Evolutionary conservation across 441 rosid genomes (phyloP).

Genomic region (Viola pubescens): DNA sequence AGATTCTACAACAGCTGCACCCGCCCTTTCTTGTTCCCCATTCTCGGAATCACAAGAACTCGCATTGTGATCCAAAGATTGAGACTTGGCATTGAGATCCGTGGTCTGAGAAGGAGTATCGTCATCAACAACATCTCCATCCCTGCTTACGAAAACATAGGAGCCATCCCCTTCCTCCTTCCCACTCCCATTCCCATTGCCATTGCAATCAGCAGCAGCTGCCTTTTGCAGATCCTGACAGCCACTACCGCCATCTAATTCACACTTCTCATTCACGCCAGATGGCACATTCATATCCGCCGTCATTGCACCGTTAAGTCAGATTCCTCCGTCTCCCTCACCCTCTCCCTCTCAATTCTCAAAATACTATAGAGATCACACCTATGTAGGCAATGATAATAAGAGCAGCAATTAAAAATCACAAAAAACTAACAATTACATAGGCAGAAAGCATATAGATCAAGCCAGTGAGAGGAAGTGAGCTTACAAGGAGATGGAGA

Average conservation of each 20-base stretch:
- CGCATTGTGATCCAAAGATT: not conserved
- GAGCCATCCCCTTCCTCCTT: slow-evolving; percentile 21
- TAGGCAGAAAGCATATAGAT: no score
- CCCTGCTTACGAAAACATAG: slow-evolving; percentile 2
- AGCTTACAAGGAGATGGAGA: no score
- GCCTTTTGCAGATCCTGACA: slow-evolving; percentile 19
- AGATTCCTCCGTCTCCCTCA: not conserved
- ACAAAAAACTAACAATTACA: no score
- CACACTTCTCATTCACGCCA: slow-evolving; percentile 19
- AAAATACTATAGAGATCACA: no score
- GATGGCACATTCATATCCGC: slow-evolving; percentile 30
- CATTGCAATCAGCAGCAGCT: slow-evolving; percentile 17
- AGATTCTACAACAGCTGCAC: slow-evolving; percentile 1
- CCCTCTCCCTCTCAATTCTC: not conserved
- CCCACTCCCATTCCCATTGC: slow-evolving; percentile 22
- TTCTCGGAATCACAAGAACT: not conserved
- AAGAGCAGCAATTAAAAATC: no score
- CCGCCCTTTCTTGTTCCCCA: not conserved
- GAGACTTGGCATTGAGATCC: slow-evolving; percentile 6
- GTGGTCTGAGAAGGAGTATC: not conserved
- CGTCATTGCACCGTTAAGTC: slow-evolving; percentile 28
- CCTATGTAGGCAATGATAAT: no score
- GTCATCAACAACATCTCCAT: not conserved
- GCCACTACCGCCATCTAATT: slow-evolving; percentile 8
- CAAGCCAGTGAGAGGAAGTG: no score